These are phyloP conservation scores for Vigna mungo DNA, from an alignment of 306 rosid species.

Conservation along the genomic window DNA sequence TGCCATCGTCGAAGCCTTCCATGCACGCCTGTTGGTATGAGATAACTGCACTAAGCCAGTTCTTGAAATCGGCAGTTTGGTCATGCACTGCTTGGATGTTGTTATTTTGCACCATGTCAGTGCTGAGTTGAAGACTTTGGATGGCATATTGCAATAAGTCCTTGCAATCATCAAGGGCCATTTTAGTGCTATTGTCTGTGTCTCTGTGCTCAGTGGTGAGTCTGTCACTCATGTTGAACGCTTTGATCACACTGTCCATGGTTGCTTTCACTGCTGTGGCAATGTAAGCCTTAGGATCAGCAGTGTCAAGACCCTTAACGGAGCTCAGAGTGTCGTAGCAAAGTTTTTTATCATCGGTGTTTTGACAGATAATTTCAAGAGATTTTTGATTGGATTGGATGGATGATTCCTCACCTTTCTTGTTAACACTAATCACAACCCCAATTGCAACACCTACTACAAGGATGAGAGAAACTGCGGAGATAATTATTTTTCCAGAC, in stretches of 20 bases:
- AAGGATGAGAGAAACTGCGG: conserved; percentile 61
- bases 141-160: conserved; percentile 57
- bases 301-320: neutral
- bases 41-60: conserved; percentile 70
- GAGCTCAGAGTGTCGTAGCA: conserved; percentile 56
- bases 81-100: conserved; percentile 37
- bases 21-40: conserved; percentile 60
- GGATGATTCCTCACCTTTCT: neutral
- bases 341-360: conserved; percentile 47
- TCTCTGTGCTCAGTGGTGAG: conserved; percentile 41
- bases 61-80: conserved; percentile 54
- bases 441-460: conserved; percentile 73
- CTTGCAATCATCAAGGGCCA: conserved; percentile 69
- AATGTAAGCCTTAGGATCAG: conserved; percentile 54
- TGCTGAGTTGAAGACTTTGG: conserved; percentile 46
- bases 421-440: conserved; percentile 46
- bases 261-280: conserved; percentile 52
- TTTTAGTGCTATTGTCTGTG: conserved; percentile 41
- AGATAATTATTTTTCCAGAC: conserved; percentile 53
- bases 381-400: conserved; percentile 38
- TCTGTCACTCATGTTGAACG: conserved; percentile 59
- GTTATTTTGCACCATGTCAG: conserved; percentile 36
- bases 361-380: conserved; percentile 50
- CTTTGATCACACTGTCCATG: conserved; percentile 47
- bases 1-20: conserved; percentile 48